Evolutionary conservation across 768 basidiomycete genomes (phyloP).

Genomic region (Pholiota molesta): DNA sequence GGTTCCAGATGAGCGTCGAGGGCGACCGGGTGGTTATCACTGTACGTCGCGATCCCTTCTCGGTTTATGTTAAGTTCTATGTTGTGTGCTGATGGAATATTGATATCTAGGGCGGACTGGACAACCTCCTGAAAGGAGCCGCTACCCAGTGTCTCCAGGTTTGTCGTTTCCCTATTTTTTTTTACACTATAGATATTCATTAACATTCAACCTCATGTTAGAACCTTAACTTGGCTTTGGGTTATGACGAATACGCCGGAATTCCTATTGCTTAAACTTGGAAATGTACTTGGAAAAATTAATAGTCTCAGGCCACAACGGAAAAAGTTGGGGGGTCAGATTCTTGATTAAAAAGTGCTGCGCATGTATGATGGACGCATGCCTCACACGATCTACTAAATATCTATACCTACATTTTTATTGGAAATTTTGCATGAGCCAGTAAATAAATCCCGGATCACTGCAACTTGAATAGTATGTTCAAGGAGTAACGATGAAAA

Average conservation of each 20-base stretch:
- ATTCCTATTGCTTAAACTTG: slow-evolving; percentile 46
- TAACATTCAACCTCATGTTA: slow-evolving; percentile 29
- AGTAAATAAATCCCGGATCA: too few relatives aligned
- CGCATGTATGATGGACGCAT: not conserved
- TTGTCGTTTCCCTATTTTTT: slow-evolving; percentile 25
- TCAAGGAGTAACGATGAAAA: not conserved
- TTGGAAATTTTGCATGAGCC: too few relatives aligned
- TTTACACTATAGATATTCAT: not conserved
- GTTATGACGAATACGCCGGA: slow-evolving; percentile 83
- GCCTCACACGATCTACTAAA: not conserved
- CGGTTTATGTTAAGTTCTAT: not conserved
- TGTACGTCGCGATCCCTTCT: slow-evolving; percentile 46
- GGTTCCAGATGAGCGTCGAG: slow-evolving; percentile 89
- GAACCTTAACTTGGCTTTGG: slow-evolving; percentile 91
- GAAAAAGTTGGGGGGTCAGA: not conserved
- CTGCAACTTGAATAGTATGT: not conserved
- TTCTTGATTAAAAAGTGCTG: not conserved
- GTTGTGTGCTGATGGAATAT: not conserved
- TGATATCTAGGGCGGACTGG: slow-evolving; percentile 76
- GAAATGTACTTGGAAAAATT: too few relatives aligned
- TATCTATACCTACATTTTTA: not conserved
- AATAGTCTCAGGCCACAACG: not conserved
- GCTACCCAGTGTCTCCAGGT: slow-evolving; percentile 99
- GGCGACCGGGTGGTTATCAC: slow-evolving; percentile 95
- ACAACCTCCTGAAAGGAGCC: slow-evolving; percentile 97